A percentile compares a stretch with the other conserved stretches of the same genome.
These are phyloP conservation scores for Mycena polygramma DNA, from an alignment of 768 basidiomycete genomes.

Conservation along the genomic window DNA sequence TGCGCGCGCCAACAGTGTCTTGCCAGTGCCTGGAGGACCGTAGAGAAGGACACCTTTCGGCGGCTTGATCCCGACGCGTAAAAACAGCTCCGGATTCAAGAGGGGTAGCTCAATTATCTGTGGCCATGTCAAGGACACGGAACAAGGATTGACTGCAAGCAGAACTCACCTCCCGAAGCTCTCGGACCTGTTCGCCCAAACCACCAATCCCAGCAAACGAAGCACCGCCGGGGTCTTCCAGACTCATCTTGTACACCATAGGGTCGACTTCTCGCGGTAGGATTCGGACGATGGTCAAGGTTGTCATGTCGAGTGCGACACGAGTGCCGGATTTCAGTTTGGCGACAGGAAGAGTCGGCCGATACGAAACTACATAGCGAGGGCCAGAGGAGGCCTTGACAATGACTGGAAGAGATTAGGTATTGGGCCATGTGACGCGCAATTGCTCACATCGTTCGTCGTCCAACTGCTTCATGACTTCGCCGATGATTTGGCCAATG, in stretches of 20 bases:
- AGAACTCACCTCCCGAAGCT: constrained; percentile 86
- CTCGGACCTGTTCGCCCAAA: constrained; percentile 94
- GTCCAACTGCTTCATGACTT: constrained; percentile 98
- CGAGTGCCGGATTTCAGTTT: constrained; percentile 96
- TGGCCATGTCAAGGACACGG: neutral
- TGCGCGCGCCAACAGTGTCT: constrained; percentile 94
- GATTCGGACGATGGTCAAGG: constrained; percentile 98
- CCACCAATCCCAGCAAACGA: constrained; percentile 98
- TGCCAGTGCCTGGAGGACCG: constrained; percentile 98
- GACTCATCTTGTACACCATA: constrained; percentile 98
- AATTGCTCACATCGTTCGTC: constrained; percentile 90
- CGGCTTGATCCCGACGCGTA: constrained; percentile 92
- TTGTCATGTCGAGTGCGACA: constrained; percentile 99
- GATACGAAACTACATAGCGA: constrained; percentile 97
- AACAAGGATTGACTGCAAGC: neutral
- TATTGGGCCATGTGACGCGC: neutral
- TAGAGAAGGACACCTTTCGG: constrained; percentile 98
- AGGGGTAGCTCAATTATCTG: constrained; percentile 97
- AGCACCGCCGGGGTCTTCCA: constrained; percentile 96
- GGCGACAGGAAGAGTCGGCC: constrained; percentile 89
- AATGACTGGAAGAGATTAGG: constrained; percentile 72
- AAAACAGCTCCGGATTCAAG: constrained; percentile 96
- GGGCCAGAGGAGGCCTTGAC: constrained; percentile 99
- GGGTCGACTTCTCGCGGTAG: constrained; percentile 98
- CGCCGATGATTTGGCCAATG: constrained; percentile 98